Evolutionary conservation across 2,329 filamentous ascomycete species (phyloP), one percentile per base, ranked within the genome.

Genomic region (Phoma sp.): DNA sequence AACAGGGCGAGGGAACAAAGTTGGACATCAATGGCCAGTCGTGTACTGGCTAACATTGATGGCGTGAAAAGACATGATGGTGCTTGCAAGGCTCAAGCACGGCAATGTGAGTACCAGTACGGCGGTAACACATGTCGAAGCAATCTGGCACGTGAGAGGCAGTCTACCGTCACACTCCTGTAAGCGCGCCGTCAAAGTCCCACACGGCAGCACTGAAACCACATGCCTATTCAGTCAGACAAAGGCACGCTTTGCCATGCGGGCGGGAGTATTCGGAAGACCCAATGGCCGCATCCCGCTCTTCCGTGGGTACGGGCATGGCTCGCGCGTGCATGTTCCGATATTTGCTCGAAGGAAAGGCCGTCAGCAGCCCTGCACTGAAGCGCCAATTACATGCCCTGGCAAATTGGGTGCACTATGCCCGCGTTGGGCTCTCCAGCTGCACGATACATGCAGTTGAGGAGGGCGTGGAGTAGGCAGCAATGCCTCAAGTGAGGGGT

Each of bases 181-280:
- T 36, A 33, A 32, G 32, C 39, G 38, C 29, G 31, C 32, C 36
- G 41, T 32, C 9, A 37, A 24, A n/a, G 32, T 46, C 31, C 29
- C 38, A 51, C 39, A 45, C 55, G 31, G 44, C 25, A 17, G 38
- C 49, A 46, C 49, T 24, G 29, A 54, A 48, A 41, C 41, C 33
- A 40, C 45, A 41, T 38, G 17, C 13, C 43, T n/a, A 31, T 25
- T 37, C 35, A 37, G 41, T 36, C 46, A 43, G 37, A 55, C 46
- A 51, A 27, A 43, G 32, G 47, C 46, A 43, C 39, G 38, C 37
- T 31, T 37, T 47, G 47, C 46, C 40, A 50, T 48, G 46, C 37
- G 44, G 43, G 59, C 65, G 65, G 64, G 59, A 61, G 47, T 48
- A 57, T 38, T 58, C 62, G 62, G 62, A 55, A 61, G 52, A 35